Evolutionary conservation across 2,329 filamentous ascomycete genomes (phyloP).

Genomic region (Monosporascus sp.): DNA sequence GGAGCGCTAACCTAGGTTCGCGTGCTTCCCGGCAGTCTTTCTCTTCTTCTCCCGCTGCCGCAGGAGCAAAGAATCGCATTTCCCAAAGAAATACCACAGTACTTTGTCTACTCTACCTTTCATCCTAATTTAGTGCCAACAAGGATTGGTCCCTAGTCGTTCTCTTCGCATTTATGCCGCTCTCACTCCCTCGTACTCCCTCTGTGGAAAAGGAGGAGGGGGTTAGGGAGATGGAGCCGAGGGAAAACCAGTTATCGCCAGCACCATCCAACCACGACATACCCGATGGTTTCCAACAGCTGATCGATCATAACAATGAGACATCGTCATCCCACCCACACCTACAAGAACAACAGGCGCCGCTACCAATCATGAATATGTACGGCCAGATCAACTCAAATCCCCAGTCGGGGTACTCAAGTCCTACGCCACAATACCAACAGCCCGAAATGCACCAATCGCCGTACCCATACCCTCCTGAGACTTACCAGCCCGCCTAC

Average conservation of each 20-base stretch:
- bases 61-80: background rate
- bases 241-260: conserved; percentile 37
- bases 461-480: conserved; percentile 11
- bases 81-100: background rate
- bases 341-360: conserved; percentile 14
- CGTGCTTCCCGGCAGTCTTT: background rate
- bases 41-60: background rate
- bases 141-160: background rate
- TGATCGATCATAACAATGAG: conserved; percentile 38
- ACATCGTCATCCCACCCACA: conserved; percentile 18
- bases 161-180: background rate
- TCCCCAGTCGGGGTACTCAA: conserved; percentile 32
- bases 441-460: conserved; percentile 15
- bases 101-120: background rate
- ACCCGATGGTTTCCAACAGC: conserved; percentile 36
- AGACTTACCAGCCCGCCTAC: conserved; percentile 19
- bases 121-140: background rate
- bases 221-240: conserved; percentile 21
- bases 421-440: conserved; percentile 27
- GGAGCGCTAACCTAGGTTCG: too few species aligned
- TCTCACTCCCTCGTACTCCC: background rate
- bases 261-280: conserved; percentile 35
- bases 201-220: conserved; percentile 1
- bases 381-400: conserved; percentile 30
- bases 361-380: conserved; percentile 20